Base-by-base conservation (phyloP, 257 asterid genomes). In the Solanum chiquidenum region DNA sequence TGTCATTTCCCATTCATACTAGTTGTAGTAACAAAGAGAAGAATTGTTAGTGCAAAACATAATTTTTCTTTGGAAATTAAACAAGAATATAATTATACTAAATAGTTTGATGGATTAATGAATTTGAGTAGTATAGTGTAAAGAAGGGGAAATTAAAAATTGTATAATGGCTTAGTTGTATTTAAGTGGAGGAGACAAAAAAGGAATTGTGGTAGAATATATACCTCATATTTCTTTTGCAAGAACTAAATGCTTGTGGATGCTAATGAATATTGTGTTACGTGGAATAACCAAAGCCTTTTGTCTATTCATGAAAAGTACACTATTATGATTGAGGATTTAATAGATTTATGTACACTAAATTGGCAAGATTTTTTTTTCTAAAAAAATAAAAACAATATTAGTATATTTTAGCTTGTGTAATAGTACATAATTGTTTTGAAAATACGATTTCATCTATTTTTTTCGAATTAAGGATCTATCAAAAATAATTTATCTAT, bases 1-100 rank as follows among this genome's bases (percentile, higher is more conserved):
- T 44, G 85, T 80, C 68, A 80, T 80, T 80, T 80, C 85, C 85
- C 85, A 80, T 80, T 80, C 85, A 80, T 80, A 37, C 60, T 8
- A 23, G 37, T 44, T 27, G 25, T 80, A 27, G 66, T n/a, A 77
- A 13, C 20, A 3, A 60, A 25, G 13, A 42, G 42, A 27, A 44
- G 68, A 80, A 62, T 80, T 77, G 62, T 77, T 80, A 60, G 66
- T 27, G 68, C 68, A 27, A 16, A n/a, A 80, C 60, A 80, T 55
- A 9, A 1, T 29, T 16, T 25, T 18, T 27, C 2, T 80, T 27
- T 7, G 42, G 42, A 80, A 46, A 80, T 46, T 80, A 42, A 77
- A 35, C 25, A 12, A 42, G 14, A 44, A 27, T 27, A 23, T 9
- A 27, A 27, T 13, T 44, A 79, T 13, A 42, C 16, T 25, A 13